Evolutionary conservation across 371 early-diverging fungal species (phyloP).

Genomic region (Mucor racemosus): DNA sequence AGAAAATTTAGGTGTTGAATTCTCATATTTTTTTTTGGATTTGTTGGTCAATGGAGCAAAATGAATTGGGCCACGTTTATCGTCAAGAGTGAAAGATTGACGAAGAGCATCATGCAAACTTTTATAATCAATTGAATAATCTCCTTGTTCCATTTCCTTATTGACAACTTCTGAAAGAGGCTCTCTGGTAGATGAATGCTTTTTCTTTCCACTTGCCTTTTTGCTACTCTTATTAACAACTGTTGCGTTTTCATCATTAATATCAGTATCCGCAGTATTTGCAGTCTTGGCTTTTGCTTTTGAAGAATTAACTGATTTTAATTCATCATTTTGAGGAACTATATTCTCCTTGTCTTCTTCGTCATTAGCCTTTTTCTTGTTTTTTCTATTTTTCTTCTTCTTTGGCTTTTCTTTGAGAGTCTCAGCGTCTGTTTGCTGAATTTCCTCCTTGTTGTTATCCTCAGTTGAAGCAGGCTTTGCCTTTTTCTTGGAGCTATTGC

Average conservation of each 20-base stretch:
- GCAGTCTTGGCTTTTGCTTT: neutral
- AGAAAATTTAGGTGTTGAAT: neutral
- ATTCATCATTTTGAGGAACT: neutral
- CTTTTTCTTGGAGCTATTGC: neutral
- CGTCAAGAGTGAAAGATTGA: conserved; percentile 15
- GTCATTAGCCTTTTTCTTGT: neutral
- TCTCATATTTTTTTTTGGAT: neutral
- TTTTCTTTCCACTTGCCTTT: conserved; percentile 1
- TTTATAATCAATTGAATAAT: conserved; percentile 11
- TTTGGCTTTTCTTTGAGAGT: conserved; percentile 3
- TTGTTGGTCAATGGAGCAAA: conserved; percentile 14
- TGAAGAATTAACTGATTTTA: neutral
- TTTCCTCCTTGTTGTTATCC: neutral
- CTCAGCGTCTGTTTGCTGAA: neutral
- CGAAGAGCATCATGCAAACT: conserved; percentile 14
- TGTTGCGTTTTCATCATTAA: neutral
- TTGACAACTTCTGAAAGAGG: neutral
- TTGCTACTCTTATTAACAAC: neutral
- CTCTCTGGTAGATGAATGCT: neutral
- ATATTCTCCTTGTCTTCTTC: conserved; percentile 6
- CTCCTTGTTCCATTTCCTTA: conserved; percentile 7
- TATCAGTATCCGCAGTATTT: neutral
- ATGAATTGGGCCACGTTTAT: conserved; percentile 2
- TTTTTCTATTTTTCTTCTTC: conserved; percentile 5
- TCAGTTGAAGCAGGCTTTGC: neutral